These are phyloP conservation scores for Blastobotrys illinoisensis DNA, from an alignment of 1,139 yeast species.

Conservation along the genomic window DNA sequence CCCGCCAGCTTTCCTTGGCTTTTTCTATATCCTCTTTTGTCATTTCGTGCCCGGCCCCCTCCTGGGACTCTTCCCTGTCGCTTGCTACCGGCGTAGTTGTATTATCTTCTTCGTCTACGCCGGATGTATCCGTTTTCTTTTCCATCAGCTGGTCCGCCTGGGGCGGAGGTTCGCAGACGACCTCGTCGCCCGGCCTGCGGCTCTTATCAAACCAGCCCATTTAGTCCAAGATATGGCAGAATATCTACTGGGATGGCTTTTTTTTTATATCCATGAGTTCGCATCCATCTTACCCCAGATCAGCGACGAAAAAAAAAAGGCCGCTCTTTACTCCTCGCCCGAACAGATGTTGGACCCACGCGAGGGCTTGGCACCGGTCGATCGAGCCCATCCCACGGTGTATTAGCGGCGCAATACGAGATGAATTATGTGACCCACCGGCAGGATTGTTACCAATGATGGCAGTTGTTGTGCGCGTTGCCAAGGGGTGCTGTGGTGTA, in stretches of 20 bases:
- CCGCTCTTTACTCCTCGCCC: neutral
- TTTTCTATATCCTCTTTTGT: neutral
- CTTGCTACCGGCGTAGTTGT: neutral
- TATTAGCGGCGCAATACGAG: too few relatives aligned
- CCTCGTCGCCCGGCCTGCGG: neutral
- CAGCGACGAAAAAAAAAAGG: neutral
- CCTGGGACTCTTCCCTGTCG: neutral
- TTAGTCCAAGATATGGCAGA: neutral
- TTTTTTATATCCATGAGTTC: neutral
- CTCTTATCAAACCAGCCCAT: neutral
- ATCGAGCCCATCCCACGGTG: neutral
- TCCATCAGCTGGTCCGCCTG: neutral
- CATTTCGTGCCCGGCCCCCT: conserved; percentile 12
- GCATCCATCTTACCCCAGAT: neutral
- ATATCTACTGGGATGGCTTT: neutral
- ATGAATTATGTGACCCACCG: neutral
- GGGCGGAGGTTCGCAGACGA: neutral
- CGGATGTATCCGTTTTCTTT: neutral
- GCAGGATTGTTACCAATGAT: neutral
- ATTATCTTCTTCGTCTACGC: neutral
- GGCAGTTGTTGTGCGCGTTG: too few relatives aligned
- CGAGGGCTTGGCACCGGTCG: neutral
- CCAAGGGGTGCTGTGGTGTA: too few relatives aligned
- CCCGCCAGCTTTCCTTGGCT: neutral
- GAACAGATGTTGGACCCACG: neutral